A percentile compares a stretch with the other conserved stretches of the same genome.
Evolutionary conservation across 2,329 filamentous ascomycete genomes (phyloP).

Genomic region (Canariomyces notabilis): DNA sequence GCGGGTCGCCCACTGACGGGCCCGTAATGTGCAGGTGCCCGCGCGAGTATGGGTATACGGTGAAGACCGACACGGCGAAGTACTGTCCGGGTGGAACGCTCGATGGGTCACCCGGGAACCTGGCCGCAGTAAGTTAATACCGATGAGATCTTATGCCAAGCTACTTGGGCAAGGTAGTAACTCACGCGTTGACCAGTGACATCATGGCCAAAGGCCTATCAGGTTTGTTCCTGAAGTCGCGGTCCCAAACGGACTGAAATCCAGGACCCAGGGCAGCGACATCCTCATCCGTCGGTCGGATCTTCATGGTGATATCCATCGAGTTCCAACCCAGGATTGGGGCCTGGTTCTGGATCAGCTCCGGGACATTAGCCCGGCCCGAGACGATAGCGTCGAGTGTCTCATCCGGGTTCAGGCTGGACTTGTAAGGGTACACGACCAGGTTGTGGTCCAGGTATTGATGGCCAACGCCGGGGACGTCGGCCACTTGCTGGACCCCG

Average conservation of each 20-base stretch:
- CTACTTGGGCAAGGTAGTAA: no score
- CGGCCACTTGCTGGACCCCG: conserved; percentile 43
- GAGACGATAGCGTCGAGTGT: no score
- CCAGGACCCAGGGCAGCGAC: conserved; percentile 45
- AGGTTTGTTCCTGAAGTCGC: conserved; percentile 37
- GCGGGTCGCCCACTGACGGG: conserved; percentile 35
- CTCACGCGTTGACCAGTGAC: no score
- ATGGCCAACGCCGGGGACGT: conserved; percentile 48
- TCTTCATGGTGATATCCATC: no score
- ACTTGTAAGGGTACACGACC: no score
- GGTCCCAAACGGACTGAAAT: conserved; percentile 47
- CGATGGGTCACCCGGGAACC: no score
- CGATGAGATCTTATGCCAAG: no score
- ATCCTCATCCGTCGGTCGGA: conserved; percentile 29
- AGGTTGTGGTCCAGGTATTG: conserved; percentile 52
- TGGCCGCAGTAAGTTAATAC: no score
- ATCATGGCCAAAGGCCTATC: conserved; percentile 35
- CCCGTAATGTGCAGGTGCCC: conserved; percentile 56
- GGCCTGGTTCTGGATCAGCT: no score
- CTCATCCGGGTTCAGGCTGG: no score
- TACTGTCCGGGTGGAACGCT: conserved; percentile 41
- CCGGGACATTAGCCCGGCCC: no score
- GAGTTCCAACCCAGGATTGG: no score
- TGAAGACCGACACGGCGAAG: conserved; percentile 46
- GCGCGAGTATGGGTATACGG: conserved; percentile 54